Percentiles rank a stretch among this genome's conserved stretches.
Evolutionary conservation across 2,329 filamentous ascomycete species (phyloP).

Genomic region (Cladosporium austrohemisphaericum): DNA sequence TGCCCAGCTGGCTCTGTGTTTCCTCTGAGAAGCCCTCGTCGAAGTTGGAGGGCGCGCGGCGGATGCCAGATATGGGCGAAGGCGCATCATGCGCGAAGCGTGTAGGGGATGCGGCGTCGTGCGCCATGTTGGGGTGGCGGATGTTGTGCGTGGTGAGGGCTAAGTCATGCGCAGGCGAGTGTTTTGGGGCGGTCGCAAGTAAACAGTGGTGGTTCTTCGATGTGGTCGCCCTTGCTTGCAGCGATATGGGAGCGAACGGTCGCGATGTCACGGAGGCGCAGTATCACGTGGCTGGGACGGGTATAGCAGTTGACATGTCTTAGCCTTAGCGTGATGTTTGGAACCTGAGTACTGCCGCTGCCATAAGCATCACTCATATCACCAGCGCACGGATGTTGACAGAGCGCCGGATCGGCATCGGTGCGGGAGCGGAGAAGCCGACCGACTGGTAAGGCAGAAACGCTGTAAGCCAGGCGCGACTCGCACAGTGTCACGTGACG

Average conservation of each 20-base stretch:
- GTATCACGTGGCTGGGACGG: not conserved
- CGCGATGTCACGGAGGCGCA: conserved; percentile 8
- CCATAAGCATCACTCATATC: conserved; percentile 1
- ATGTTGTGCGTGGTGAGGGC: conserved; percentile 11
- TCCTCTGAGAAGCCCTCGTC: conserved; percentile 87
- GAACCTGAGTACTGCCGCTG: conserved; percentile 4
- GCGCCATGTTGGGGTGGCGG: conserved; percentile 11
- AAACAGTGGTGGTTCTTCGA: not conserved
- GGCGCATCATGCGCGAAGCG: conserved; percentile 4
- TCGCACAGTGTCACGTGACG: too few relatives aligned
- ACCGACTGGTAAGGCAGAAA: too few relatives aligned
- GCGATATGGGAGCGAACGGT: not conserved
- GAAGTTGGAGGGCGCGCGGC: conserved; percentile 34
- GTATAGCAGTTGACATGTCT: conserved; percentile 3
- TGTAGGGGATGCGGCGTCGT: conserved; percentile 6
- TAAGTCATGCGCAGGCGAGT: conserved; percentile 8
- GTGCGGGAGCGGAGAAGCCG: not conserved
- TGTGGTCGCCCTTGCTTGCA: not conserved
- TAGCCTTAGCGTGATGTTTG: not conserved
- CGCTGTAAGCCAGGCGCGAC: too few relatives aligned
- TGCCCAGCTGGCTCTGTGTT: conserved; percentile 48
- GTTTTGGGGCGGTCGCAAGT: not conserved
- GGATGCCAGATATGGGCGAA: conserved; percentile 21
- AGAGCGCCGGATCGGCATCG: too few relatives aligned
- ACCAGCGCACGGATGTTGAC: not conserved